Conservation (phyloP, 345 rosid genomes). For the Moringa oleifera region DNA sequence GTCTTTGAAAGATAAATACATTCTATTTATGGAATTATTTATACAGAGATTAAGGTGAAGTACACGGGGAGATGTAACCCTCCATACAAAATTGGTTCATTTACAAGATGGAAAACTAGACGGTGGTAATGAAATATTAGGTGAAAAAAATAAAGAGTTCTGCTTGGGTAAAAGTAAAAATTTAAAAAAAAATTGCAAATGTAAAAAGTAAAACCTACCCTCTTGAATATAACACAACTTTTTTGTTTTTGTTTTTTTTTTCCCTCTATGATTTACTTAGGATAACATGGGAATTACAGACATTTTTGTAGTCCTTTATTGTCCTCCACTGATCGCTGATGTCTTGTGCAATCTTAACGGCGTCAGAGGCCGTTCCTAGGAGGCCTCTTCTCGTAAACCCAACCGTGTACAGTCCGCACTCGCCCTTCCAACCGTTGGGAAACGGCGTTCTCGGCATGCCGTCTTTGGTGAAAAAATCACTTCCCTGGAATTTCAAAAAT, state of each 20-base stretch:
- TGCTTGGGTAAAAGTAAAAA: neutral
- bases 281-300: slow-evolving; percentile 42
- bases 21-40: slow-evolving; percentile 21
- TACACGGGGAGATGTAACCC: slow-evolving; percentile 9
- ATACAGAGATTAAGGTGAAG: slow-evolving; percentile 15
- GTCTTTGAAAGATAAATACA: neutral
- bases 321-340: slow-evolving; percentile 52
- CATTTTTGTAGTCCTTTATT: slow-evolving; percentile 17
- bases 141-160: neutral
- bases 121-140: too few relatives aligned
- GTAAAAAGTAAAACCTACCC: neutral
- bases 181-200: slow-evolving; percentile 9
- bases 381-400: slow-evolving; percentile 89
- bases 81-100: slow-evolving; percentile 44
- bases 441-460: slow-evolving; percentile 80
- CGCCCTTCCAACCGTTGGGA: slow-evolving; percentile 86
- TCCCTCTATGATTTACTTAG: neutral
- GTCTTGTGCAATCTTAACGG: slow-evolving; percentile 61
- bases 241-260: neutral
- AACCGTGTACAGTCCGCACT: slow-evolving; percentile 66
- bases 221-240: neutral
- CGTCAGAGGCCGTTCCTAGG: slow-evolving; percentile 66
- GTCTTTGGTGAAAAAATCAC: slow-evolving; percentile 63
- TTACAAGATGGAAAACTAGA: slow-evolving; percentile 34
- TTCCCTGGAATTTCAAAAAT: slow-evolving; percentile 30